phyloP scores from a whole-genome alignment of 2,329 filamentous ascomycete species.

The Xylariaceae sp. region DNA sequence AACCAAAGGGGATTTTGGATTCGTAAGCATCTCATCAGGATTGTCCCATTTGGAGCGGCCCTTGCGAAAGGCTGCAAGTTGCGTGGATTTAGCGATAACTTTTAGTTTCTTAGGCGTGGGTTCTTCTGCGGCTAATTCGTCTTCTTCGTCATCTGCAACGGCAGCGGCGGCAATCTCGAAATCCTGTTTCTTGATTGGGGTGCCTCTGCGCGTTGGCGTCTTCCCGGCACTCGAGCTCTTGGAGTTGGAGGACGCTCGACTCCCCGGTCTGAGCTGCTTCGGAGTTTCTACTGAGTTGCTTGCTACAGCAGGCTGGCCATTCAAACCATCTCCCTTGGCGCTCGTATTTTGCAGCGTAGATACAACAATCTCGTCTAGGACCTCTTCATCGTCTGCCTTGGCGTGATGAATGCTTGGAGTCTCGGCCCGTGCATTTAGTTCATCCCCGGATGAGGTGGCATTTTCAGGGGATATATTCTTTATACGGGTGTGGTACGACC shows the following conservation, averaged over 20 bases:
- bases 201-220: constrained; percentile 7
- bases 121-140: constrained; percentile 26
- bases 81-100: constrained; percentile 35
- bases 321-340: not conserved
- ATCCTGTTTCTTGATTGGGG: constrained; percentile 26
- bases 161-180: constrained; percentile 11
- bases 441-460: constrained; percentile 14
- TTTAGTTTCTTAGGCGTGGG: constrained; percentile 37
- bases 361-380: constrained; percentile 12
- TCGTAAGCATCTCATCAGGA: constrained; percentile 46
- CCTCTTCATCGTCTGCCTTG: not conserved
- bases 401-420: not conserved
- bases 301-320: not conserved
- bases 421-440: constrained; percentile 8
- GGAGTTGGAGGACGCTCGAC: constrained; percentile 19
- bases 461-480: not conserved
- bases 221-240: constrained; percentile 9
- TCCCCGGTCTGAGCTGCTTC: not conserved
- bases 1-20: constrained; percentile 45
- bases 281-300: not conserved
- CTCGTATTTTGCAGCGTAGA: not conserved
- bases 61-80: constrained; percentile 35
- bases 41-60: constrained; percentile 39
- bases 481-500: not conserved
- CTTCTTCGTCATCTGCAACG: constrained; percentile 17